Base-by-base conservation (phyloP, 306 rosid species). In the Rosa multiflora region DNA sequence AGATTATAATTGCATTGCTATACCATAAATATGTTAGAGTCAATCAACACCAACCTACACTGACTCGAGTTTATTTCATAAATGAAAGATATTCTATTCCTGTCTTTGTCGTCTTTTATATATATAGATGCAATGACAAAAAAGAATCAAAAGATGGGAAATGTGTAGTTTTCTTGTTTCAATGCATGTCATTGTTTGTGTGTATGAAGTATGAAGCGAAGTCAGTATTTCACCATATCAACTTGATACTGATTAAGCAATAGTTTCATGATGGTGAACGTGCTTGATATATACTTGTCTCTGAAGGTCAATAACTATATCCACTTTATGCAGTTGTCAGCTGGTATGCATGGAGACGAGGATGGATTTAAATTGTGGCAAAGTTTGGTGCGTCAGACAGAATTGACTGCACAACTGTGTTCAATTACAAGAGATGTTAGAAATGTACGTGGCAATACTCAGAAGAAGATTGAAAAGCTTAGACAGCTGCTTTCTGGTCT, bases 401-500 rank as follows among this genome's bases (percentile, higher is more conserved):
- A 95, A 83, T 77, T 95, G 82, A 93, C 94, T 82, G 99, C 99
- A 72, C 98, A 93, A 64, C 85, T 95, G 88, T 91, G 99, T 75
- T 89, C 99, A 70, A 91, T 95, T 76, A 85, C 81, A 64, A 91
- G 97, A 88, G 99, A 95, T 82, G 96, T 95, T 61, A 88, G 98
- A 81, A 90, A 93, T 70, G 94, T 90, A 5, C 96, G 99, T 14
- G 99, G 98, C 23, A 95, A 95, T 86, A 93, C 98, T 48, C 98
- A 95, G 79, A 93, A 93, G 90, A 95, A 95, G 89, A 95, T 89
- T 44, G 97, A 95, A 90, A 95, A 93, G 90, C 99, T 95, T 80
- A 90, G 97, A 72, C 97, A 95, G 82, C 83, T 95, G 82, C 98
- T 95, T 67, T 90, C 94, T 87, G 99, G 99, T 82, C 94, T 95